Evolutionary conservation across 2,329 filamentous ascomycete genomes (phyloP).

Genomic region (Sarocladium strictum): DNA sequence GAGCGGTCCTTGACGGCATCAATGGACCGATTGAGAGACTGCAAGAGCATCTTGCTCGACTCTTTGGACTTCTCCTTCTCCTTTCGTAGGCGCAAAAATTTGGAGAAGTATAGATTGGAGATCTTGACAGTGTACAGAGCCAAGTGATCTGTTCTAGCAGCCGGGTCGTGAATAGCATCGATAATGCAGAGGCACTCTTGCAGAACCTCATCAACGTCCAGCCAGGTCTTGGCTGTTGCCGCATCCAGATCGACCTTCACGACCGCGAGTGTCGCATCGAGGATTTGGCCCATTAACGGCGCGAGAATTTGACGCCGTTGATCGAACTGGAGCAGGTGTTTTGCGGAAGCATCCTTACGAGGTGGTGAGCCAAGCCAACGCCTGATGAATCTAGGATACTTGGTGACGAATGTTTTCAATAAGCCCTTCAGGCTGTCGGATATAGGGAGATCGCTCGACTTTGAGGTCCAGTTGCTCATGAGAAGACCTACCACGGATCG

Average conservation of each 20-base stretch:
- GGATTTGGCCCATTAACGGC: constrained; percentile 46
- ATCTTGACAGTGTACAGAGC: constrained; percentile 57
- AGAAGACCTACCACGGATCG: constrained; percentile 48
- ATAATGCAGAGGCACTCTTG: constrained; percentile 50
- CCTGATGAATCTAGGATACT: constrained; percentile 53
- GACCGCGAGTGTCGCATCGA: constrained; percentile 56
- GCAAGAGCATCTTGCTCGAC: constrained; percentile 37
- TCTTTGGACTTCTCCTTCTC: constrained; percentile 30
- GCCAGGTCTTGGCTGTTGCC: constrained; percentile 40
- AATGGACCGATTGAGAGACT: constrained; percentile 57
- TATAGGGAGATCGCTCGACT: constrained; percentile 11
- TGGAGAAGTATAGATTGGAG: constrained; percentile 66
- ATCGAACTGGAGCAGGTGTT: constrained; percentile 55
- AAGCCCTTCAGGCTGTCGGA: constrained; percentile 24
- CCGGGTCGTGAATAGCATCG: constrained; percentile 41
- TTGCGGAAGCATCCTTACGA: constrained; percentile 42
- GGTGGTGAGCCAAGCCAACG: constrained; percentile 58
- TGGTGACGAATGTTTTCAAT: constrained; percentile 51
- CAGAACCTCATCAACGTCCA: constrained; percentile 49
- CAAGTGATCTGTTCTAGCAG: constrained; percentile 25
- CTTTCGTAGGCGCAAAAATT: constrained; percentile 47
- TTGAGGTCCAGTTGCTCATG: constrained; percentile 21
- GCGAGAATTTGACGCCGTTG: constrained; percentile 49
- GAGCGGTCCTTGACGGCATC: constrained; percentile 53
- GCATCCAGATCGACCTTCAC: constrained; percentile 47